A percentile compares a stretch with the other conserved stretches of the same genome.
Evolutionary conservation across 129 eudicot genomes (phyloP).

Genomic region (Cynara cardunculus): DNA sequence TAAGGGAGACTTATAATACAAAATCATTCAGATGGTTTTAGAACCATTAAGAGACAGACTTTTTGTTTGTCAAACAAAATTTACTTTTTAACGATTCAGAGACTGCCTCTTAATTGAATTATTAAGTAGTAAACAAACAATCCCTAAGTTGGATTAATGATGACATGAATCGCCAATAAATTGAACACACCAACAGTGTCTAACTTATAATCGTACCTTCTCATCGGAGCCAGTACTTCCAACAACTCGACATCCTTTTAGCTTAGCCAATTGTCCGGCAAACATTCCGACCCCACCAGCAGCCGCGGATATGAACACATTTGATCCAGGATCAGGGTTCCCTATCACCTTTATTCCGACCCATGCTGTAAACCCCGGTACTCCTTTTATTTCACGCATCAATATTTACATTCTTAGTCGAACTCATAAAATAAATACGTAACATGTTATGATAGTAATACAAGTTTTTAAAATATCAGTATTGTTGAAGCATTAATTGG

Average conservation of each 20-base stretch:
- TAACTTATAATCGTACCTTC: conserved; percentile 21
- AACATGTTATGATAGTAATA: not conserved
- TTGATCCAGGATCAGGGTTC: conserved; percentile 34
- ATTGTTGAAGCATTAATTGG: no score
- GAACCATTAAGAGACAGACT: no score
- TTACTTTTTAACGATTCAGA: no score
- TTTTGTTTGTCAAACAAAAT: no score
- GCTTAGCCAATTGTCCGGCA: conserved; percentile 51
- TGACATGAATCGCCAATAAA: not conserved
- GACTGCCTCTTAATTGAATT: no score
- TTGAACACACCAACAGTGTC: not conserved
- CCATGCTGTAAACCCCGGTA: conserved; percentile 55
- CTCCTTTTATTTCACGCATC: conserved; percentile 21
- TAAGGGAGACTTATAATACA: no score
- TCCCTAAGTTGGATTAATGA: not conserved
- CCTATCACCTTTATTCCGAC: conserved; percentile 40
- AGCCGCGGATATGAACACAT: conserved; percentile 47
- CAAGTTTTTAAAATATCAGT: not conserved
- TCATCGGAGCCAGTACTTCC: conserved; percentile 49
- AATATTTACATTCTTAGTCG: not conserved
- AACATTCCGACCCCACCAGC: conserved; percentile 48
- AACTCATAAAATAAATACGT: not conserved
- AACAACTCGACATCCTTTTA: conserved; percentile 46
- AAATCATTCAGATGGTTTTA: no score
- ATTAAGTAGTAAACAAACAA: no score